phyloP scores from a whole-genome alignment of 768 basidiomycete species.

The Hysterangium stoloniferum region DNA sequence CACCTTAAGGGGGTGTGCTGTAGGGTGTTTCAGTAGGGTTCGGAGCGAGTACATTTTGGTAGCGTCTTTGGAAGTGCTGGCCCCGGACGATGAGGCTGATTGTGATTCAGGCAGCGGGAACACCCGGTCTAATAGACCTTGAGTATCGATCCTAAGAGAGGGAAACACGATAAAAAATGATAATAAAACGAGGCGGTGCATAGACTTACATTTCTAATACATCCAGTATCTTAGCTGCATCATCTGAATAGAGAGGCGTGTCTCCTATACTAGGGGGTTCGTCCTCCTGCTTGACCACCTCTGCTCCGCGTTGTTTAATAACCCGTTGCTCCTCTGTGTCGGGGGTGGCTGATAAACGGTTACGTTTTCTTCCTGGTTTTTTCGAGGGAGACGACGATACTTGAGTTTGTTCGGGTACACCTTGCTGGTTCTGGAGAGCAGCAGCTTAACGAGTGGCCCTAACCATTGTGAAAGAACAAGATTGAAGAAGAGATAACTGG shows the following conservation, averaged over 20 bases:
- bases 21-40: slow-evolving; percentile 44
- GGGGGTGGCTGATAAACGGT: slow-evolving; percentile 38
- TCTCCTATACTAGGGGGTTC: slow-evolving; percentile 35
- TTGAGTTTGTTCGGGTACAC: slow-evolving; percentile 14
- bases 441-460: slow-evolving; percentile 59
- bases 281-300: slow-evolving; percentile 29
- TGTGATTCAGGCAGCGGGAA: slow-evolving; percentile 40
- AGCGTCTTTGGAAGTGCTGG: slow-evolving; percentile 32
- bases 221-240: slow-evolving; percentile 50
- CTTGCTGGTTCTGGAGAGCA: slow-evolving; percentile 29
- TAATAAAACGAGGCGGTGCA: neutral
- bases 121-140: slow-evolving; percentile 74
- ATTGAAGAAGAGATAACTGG: neutral
- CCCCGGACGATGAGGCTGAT: slow-evolving; percentile 29
- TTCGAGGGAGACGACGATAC: slow-evolving; percentile 19
- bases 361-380: slow-evolving; percentile 52
- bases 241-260: slow-evolving; percentile 34
- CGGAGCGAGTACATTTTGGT: slow-evolving; percentile 42
- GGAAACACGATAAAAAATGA: slow-evolving; percentile 7
- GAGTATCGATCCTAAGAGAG: slow-evolving; percentile 51
- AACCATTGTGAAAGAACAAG: slow-evolving; percentile 47
- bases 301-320: slow-evolving; percentile 41
- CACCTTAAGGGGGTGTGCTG: slow-evolving; percentile 45
- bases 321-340: slow-evolving; percentile 42
- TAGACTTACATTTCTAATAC: slow-evolving; percentile 46